Percentiles rank a stretch among this genome's conserved stretches.
Evolutionary conservation across 148 eudicot species (phyloP).

Genomic region (Camellia lanceoleosa): DNA sequence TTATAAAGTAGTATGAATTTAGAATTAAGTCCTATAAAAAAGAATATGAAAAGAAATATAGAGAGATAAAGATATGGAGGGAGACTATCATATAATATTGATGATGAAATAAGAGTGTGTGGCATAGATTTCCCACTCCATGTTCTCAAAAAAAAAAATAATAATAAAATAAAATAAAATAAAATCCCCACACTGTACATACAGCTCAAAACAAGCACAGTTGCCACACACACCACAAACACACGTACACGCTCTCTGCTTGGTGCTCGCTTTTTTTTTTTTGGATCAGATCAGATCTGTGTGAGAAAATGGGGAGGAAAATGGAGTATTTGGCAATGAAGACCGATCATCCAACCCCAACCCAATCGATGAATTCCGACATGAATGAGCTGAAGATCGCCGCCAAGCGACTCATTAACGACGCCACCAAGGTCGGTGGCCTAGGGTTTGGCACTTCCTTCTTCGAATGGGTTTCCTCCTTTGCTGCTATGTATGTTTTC

Average conservation of each 20-base stretch:
- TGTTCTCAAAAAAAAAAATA: too few species aligned
- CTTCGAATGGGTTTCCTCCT: conserved; percentile 74
- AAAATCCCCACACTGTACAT: too few species aligned
- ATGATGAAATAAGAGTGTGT: too few species aligned
- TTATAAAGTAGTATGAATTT: too few species aligned
- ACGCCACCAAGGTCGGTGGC: conserved; percentile 48
- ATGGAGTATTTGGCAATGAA: conserved; percentile 46
- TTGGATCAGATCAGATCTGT: background rate
- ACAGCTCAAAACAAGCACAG: too few species aligned
- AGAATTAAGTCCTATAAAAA: too few species aligned
- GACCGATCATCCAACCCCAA: conserved; percentile 36
- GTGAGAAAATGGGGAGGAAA: conserved; percentile 48
- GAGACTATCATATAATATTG: too few species aligned
- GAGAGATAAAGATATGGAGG: too few species aligned
- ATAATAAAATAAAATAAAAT: too few species aligned
- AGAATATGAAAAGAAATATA: too few species aligned
- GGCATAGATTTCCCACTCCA: too few species aligned
- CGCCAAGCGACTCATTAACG: conserved; percentile 35
- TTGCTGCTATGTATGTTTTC: conserved; percentile 72
- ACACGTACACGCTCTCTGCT: background rate
- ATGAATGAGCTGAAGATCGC: conserved; percentile 54
- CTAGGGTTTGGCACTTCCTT: conserved; percentile 62
- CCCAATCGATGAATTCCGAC: conserved; percentile 44
- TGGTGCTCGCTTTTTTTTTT: background rate
- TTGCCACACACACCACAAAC: background rate